A percentile compares a stretch with the other conserved stretches of the same genome.
These are phyloP conservation scores for Barnettozyma siamensis DNA, from an alignment of 805 yeast genomes.

Conservation along the genomic window DNA sequence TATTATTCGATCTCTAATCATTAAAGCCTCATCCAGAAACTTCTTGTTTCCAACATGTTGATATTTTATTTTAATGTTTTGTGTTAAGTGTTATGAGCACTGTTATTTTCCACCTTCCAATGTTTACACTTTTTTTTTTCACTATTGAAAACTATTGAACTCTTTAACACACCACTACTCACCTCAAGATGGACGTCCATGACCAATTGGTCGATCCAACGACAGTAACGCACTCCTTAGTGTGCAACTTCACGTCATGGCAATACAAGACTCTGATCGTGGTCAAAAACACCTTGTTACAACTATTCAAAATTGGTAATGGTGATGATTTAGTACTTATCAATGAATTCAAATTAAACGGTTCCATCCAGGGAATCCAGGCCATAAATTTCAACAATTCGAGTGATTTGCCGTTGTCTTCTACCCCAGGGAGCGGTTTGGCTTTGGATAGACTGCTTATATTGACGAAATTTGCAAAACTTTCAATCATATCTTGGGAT, in stretches of 20 bases:
- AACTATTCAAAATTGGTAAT: constrained; percentile 21
- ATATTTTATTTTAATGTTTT: too few relatives aligned
- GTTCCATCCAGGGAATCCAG: constrained; percentile 55
- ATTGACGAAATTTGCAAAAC: constrained; percentile 68
- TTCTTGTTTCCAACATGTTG: too few relatives aligned
- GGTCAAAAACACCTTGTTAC: constrained; percentile 62
- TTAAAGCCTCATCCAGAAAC: too few relatives aligned
- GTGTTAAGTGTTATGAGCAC: too few relatives aligned
- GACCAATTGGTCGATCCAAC: constrained; percentile 75
- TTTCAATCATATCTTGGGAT: constrained; percentile 75
- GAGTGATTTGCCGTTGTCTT: too few relatives aligned
- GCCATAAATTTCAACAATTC: constrained; percentile 43
- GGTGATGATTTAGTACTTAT: constrained; percentile 33
- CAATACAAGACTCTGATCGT: constrained; percentile 49
- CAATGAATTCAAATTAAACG: constrained; percentile 68
- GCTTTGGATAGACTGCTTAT: constrained; percentile 61
- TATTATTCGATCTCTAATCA: too few relatives aligned
- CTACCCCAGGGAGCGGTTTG: too few relatives aligned
- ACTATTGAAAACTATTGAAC: too few relatives aligned
- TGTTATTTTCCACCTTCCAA: too few relatives aligned
- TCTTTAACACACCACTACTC: too few relatives aligned
- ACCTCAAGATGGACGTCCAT: constrained; percentile 75
- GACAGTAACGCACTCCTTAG: constrained; percentile 54
- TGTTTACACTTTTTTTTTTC: too few relatives aligned
- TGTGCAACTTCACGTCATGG: constrained; percentile 42